Conservation (phyloP, 441 rosid genomes). For the Daphne laureola region DNA sequence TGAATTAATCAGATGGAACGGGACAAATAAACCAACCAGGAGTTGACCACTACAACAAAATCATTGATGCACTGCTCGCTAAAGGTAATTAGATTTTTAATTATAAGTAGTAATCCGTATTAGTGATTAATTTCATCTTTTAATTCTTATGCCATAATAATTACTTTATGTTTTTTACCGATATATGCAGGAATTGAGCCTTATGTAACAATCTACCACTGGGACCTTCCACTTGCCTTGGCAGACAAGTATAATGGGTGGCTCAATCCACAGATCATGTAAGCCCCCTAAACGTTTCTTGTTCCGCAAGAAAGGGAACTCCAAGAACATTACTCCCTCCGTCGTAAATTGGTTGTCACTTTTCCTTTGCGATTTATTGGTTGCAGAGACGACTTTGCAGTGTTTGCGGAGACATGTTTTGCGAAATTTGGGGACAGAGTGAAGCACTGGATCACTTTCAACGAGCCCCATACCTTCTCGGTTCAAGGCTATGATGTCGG, state of each 20-base stretch:
- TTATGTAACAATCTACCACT: slow-evolving; percentile 64
- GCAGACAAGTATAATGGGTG: slow-evolving; percentile 56
- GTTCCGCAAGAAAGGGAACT: too few species aligned
- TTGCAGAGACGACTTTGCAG: slow-evolving; percentile 51
- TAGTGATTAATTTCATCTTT: too few species aligned
- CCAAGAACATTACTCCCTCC: too few species aligned
- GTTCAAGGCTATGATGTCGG: slow-evolving; percentile 67
- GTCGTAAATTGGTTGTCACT: too few species aligned
- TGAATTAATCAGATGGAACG: slow-evolving; percentile 45
- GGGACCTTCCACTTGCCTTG: slow-evolving; percentile 76
- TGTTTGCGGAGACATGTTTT: slow-evolving; percentile 55
- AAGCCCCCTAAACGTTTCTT: slow-evolving; percentile 5
- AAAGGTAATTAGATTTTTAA: slow-evolving; percentile 26
- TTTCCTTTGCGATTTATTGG: too few species aligned
- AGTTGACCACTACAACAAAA: slow-evolving; percentile 53
- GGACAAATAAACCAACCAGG: slow-evolving; percentile 78
- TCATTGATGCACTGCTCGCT: slow-evolving; percentile 55
- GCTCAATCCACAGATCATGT: slow-evolving; percentile 54
- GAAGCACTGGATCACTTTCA: slow-evolving; percentile 64
- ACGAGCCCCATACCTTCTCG: slow-evolving; percentile 56
- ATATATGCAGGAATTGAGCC: slow-evolving; percentile 50
- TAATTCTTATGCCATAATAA: too few species aligned
- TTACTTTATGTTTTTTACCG: background rate
- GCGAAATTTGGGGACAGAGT: slow-evolving; percentile 66
- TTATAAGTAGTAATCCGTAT: too few species aligned